phyloP scores from a whole-genome alignment of 805 yeast genomes.

The Wickerhamomyces subpelliculosus region DNA sequence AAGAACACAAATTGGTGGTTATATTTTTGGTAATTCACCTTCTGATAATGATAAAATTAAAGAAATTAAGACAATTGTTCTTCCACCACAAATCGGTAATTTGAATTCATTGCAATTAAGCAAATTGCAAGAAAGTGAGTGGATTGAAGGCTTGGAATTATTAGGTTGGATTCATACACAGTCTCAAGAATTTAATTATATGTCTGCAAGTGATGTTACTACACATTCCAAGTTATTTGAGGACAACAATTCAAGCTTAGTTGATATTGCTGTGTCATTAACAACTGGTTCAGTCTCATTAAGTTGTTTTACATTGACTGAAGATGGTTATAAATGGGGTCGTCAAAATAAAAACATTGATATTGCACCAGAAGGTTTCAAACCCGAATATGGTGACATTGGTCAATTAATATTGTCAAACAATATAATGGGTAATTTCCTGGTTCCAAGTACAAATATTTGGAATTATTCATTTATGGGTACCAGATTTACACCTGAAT shows the following conservation, averaged over 20 bases:
- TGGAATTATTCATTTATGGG: conserved; percentile 95
- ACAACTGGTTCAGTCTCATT: conserved; percentile 82
- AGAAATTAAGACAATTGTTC: conserved; percentile 66
- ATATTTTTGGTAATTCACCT: conserved; percentile 75
- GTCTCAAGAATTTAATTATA: conserved; percentile 51
- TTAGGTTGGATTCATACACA: conserved; percentile 96
- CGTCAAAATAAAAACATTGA: conserved; percentile 44
- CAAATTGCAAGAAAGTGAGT: conserved; percentile 44
- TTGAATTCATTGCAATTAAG: conserved; percentile 39
- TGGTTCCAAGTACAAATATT: conserved; percentile 75
- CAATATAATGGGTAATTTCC: conserved; percentile 68
- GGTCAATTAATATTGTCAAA: conserved; percentile 73
- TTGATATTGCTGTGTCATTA: conserved; percentile 61
- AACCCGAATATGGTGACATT: conserved; percentile 47
- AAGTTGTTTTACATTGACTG: conserved; percentile 52
- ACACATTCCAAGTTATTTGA: conserved; percentile 39
- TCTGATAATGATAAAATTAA: conserved; percentile 63
- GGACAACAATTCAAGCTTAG: conserved; percentile 29
- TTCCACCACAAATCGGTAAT: conserved; percentile 87
- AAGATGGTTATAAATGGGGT: conserved; percentile 80
- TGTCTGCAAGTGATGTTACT: conserved; percentile 68
- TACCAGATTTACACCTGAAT: conserved; percentile 66
- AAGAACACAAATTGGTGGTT: conserved; percentile 76
- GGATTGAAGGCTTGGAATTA: conserved; percentile 56
- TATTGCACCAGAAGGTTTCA: conserved; percentile 60